Percentiles rank a stretch among this genome's conserved stretches.
These are phyloP conservation scores for Mycena vitilis DNA, from an alignment of 768 basidiomycete genomes.

Conservation along the genomic window DNA sequence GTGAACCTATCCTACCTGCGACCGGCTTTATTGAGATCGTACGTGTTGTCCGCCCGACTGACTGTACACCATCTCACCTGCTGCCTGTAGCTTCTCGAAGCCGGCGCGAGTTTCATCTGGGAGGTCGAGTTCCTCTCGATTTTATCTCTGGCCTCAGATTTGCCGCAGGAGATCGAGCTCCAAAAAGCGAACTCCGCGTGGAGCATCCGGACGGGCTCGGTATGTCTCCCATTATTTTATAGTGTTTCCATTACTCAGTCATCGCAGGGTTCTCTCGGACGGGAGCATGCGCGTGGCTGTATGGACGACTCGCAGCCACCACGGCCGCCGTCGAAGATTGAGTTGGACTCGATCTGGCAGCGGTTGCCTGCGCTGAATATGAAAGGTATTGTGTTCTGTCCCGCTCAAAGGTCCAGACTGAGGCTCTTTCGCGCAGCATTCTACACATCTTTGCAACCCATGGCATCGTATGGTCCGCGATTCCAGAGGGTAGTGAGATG, in stretches of 20 bases:
- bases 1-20: slow-evolving; percentile 4
- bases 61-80: not conserved
- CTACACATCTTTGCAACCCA: slow-evolving; percentile 8
- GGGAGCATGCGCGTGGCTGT: slow-evolving; percentile 26
- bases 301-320: slow-evolving; percentile 5
- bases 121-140: slow-evolving; percentile 20
- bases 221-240: not conserved
- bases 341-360: not conserved
- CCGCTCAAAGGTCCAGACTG: not conserved
- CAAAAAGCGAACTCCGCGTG: slow-evolving; percentile 2
- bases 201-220: not conserved
- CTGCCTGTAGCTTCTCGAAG: slow-evolving; percentile 6
- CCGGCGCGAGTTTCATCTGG: slow-evolving; percentile 9
- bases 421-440: slow-evolving; percentile 2
- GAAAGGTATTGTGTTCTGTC: not conserved
- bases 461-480: slow-evolving; percentile 8
- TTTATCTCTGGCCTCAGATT: not conserved
- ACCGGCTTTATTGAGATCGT: slow-evolving; percentile 16
- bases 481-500: slow-evolving; percentile 19
- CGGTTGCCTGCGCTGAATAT: slow-evolving; percentile 1
- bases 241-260: not conserved
- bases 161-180: not conserved
- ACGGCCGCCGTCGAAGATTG: not conserved
- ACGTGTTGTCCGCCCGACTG: not conserved
- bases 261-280: not conserved